phyloP scores from a whole-genome alignment of 2,329 filamentous ascomycete genomes.

The Penicillium occitanis region DNA sequence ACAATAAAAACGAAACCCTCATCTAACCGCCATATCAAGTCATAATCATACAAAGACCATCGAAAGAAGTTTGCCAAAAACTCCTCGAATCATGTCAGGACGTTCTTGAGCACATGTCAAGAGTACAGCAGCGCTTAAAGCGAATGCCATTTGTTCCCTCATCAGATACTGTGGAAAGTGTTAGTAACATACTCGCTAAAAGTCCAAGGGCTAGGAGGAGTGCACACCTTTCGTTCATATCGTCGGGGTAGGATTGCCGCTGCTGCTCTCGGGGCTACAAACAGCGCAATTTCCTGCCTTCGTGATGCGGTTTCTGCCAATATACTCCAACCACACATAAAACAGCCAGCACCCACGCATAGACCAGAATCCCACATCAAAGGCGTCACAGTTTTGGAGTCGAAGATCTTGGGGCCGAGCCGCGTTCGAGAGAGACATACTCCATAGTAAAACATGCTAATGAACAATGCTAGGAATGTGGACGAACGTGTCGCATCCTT shows the following conservation, averaged over 20 bases:
- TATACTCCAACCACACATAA: constrained; percentile 79
- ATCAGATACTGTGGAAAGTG: constrained; percentile 57
- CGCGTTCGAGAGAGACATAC: constrained; percentile 76
- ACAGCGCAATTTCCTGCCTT: constrained; percentile 73
- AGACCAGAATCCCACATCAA: constrained; percentile 60
- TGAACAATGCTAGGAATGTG: constrained; percentile 73
- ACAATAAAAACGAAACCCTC: neutral
- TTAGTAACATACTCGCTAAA: constrained; percentile 1
- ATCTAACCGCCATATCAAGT: neutral
- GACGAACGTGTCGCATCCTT: constrained; percentile 68
- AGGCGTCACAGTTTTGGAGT: constrained; percentile 53
- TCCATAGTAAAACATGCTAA: constrained; percentile 79
- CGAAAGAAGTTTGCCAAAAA: constrained; percentile 64
- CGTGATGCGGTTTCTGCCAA: constrained; percentile 66
- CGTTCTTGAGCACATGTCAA: constrained; percentile 66
- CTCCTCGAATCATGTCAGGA: constrained; percentile 62
- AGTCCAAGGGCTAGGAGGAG: neutral
- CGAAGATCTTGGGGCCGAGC: constrained; percentile 67
- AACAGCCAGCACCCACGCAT: constrained; percentile 70
- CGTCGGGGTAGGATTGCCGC: constrained; percentile 71
- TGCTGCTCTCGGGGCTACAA: constrained; percentile 75
- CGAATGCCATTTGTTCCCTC: constrained; percentile 66
- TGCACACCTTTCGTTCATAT: constrained; percentile 55
- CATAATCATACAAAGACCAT: constrained; percentile 14
- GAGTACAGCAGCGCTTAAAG: constrained; percentile 67